A percentile compares a stretch with the other conserved stretches of the same genome.
phyloP scores from a whole-genome alignment of 768 basidiomycete species.

The Saitozyma podzolica region DNA sequence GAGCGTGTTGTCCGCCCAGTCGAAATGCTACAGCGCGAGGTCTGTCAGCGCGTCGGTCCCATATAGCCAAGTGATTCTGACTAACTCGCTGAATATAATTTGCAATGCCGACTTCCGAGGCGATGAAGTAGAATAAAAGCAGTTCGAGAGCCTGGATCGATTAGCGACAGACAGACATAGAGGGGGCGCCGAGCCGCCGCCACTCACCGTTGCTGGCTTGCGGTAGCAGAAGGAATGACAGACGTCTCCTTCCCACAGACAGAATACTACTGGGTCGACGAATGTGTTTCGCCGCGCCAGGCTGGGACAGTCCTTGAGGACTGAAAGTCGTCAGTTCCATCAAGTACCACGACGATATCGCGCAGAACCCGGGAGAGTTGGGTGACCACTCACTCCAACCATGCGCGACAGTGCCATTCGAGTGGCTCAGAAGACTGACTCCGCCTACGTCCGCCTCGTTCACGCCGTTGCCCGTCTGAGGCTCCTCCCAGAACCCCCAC shows the following conservation, averaged over 20 bases:
- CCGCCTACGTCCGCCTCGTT: slow-evolving; percentile 54
- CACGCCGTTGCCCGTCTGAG: slow-evolving; percentile 5
- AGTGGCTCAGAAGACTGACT: slow-evolving; percentile 80
- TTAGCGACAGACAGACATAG: slow-evolving; percentile 45
- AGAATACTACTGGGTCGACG: slow-evolving; percentile 79
- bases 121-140: slow-evolving; percentile 81
- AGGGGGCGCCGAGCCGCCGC: slow-evolving; percentile 53
- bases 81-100: slow-evolving; percentile 69
- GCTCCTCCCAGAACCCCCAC: slow-evolving; percentile 64
- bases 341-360: neutral
- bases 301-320: slow-evolving; percentile 73
- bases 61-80: neutral
- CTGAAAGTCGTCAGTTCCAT: slow-evolving; percentile 10
- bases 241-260: slow-evolving; percentile 91
- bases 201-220: slow-evolving; percentile 63
- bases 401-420: slow-evolving; percentile 65
- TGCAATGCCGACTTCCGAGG: slow-evolving; percentile 80
- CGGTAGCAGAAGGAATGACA: slow-evolving; percentile 89
- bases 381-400: slow-evolving; percentile 6
- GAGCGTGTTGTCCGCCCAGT: slow-evolving; percentile 79
- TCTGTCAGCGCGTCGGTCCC: neutral
- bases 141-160: slow-evolving; percentile 67
- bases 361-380: neutral
- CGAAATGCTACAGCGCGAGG: slow-evolving; percentile 33
- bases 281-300: slow-evolving; percentile 77